Base-by-base conservation (phyloP, 768 basidiomycete species). In the Strobilomyces confusus region DNA sequence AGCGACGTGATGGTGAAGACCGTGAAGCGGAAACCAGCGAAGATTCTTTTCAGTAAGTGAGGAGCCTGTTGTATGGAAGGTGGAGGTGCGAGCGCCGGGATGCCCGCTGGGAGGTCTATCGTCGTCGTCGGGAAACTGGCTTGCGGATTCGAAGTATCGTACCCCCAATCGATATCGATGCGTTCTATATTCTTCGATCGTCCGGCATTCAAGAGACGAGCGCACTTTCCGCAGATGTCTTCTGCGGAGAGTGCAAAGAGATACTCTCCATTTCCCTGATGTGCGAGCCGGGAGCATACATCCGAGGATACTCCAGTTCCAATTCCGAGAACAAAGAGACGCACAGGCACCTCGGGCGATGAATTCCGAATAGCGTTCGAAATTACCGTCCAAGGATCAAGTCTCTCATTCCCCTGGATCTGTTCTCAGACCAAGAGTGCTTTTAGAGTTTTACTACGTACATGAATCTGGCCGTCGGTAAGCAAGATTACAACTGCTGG, bases 291-390 rank as follows among this genome's bases (percentile, higher is more conserved):
- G 55, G 80, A 74, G 58, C 80, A 81, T 58, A 79, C 71, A 0
- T 72, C 77, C 4, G 72, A 79, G 4, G 82, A 83, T 3, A 77
- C 75, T 0, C 56, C 58, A 22, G 68, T 46, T 13, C 85, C 84
- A 14, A 86, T 82, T 1, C 84, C 84, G 2, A 86, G 74, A 9
- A 76, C 72, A 53, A 83, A 86, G 4, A 84, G 71, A 9, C 82
- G 79, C 2, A 80, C 53, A 9, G 71, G 71, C 0, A 72, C 70
- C 7, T 62, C 40, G 0, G 57, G 34, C 2, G 64, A 44, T 25
- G 76, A 65, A n/a, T 48, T 49, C 2, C 25, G 50, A 8, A 81
- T 71, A 17, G 74, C 76, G 2, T 55, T 47, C 4, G 66, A 46
- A 12, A 73, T 57, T 20, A 62, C n/a, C 1, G 9, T 30, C 6